Evolutionary conservation across 2,329 filamentous ascomycete genomes (phyloP).

Genomic region (Epicoccum nigrum): DNA sequence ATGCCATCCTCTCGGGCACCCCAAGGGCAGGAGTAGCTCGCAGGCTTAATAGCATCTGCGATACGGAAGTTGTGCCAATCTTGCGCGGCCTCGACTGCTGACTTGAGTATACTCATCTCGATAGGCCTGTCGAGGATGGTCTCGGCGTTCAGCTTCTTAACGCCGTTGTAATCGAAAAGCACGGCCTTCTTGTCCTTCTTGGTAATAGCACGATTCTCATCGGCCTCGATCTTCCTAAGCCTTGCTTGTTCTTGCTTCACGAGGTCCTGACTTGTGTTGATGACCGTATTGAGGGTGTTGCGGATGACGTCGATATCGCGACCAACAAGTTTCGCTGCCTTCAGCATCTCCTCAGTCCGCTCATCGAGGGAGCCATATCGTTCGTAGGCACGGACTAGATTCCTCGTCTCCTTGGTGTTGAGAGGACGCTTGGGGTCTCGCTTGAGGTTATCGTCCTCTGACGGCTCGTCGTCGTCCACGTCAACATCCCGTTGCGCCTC

Average conservation of each 20-base stretch:
- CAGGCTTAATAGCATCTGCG: constrained; percentile 87
- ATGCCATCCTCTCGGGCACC: constrained; percentile 94
- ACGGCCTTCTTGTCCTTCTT: constrained; percentile 99
- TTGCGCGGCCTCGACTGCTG: constrained; percentile 67
- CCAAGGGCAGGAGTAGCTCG: constrained; percentile 91
- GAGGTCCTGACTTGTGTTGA: constrained; percentile 72
- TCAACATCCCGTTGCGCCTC: constrained; percentile 68
- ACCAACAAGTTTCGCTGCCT: constrained; percentile 81
- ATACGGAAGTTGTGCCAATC: constrained; percentile 85
- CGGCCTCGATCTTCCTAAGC: constrained; percentile 68
- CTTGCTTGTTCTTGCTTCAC: constrained; percentile 74
- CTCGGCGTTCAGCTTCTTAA: constrained; percentile 95
- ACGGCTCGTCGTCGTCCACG: constrained; percentile 62
- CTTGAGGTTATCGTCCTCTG: constrained; percentile 58
- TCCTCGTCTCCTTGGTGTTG: constrained; percentile 89
- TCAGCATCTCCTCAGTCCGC: constrained; percentile 82
- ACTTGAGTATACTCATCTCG: constrained; percentile 83
- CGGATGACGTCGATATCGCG: constrained; percentile 83
- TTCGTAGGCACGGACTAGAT: constrained; percentile 88
- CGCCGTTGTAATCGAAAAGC: constrained; percentile 89
- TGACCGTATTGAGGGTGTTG: constrained; percentile 76
- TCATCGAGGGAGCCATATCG: constrained; percentile 91
- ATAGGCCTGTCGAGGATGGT: constrained; percentile 90
- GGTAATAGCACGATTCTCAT: constrained; percentile 78
- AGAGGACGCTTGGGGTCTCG: constrained; percentile 86